Base-by-base conservation (phyloP, 208 protist species). In the Trypanosoma vivax region DNA sequence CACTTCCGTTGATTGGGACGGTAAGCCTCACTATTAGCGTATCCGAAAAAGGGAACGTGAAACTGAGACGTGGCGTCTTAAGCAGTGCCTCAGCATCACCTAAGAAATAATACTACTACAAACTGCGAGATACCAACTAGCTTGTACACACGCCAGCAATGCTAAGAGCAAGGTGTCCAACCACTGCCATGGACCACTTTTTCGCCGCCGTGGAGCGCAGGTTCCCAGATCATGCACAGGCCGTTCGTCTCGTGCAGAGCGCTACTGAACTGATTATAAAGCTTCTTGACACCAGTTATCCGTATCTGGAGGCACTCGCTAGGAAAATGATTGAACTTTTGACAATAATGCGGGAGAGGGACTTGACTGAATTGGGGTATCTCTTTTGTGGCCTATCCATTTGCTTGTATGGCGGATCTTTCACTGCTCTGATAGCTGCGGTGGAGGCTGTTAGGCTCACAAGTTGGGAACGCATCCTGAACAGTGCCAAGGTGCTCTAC, bases 351-450 rank as follows among this genome's bases (percentile, higher is more conserved):
- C 25, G 54, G 21, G 30, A 49, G 35, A 50, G 70, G 35, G 47
- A 65, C 13, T 29, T 85, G 40, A 52, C 69, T 2, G 62, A 75
- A 51, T 50, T 78, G 14, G 10, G 61, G 18, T 76, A 76, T 21
- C 60, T 88, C 53, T 29, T 89, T 25, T 47, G 85, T 11, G 83
- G 83, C 38, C 59, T 92, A 14, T 55, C 51, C 7, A 41, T 92
- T 18, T 90, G 79, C 64, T 92, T 94, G 52, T 92, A 92, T 54
- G 88, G 88, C 13, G 79, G 83, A 14, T 66, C 55, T 50, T 94
- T 86, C 58, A 65, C 73, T 23, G 79, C 83, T 49, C 55, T 87
- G 19, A 70, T 92, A 34, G 70, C 88, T 3, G 76, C 77, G 0
- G 48, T 81, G 9, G 88, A 90, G 51, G 84, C 84, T 27, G 65